phyloP scores from a whole-genome alignment of 2,329 filamentous ascomycete species.

The Ceratocystis variospora region DNA sequence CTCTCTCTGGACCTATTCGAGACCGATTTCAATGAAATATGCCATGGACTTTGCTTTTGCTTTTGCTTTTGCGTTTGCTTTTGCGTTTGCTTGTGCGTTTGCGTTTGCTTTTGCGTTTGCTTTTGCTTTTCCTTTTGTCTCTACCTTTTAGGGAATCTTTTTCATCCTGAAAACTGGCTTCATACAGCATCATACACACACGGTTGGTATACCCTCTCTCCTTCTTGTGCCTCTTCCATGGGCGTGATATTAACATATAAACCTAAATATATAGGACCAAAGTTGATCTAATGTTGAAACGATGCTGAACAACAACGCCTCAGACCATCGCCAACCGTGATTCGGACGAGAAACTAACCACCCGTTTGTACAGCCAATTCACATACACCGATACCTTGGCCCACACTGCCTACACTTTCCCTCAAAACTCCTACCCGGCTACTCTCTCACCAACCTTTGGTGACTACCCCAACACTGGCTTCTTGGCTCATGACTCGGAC shows the following conservation, averaged over 20 bases:
- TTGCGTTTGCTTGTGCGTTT: not conserved
- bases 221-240: not conserved
- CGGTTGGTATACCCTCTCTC: constrained; percentile 13
- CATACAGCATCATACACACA: constrained; percentile 10
- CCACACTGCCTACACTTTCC: constrained; percentile 11
- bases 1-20: too few relatives aligned
- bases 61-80: not conserved
- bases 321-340: not conserved
- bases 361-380: constrained; percentile 2
- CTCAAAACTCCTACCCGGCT: constrained; percentile 7
- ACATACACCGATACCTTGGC: constrained; percentile 13
- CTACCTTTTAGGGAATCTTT: not conserved
- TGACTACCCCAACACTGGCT: constrained; percentile 8
- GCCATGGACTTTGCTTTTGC: constrained; percentile 7
- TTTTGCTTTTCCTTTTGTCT: not conserved
- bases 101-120: not conserved
- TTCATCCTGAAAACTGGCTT: constrained; percentile 12
- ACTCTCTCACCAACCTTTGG: constrained; percentile 3
- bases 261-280: constrained; percentile 11
- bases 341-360: constrained; percentile 15
- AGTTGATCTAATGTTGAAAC: constrained; percentile 13
- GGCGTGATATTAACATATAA: constrained; percentile 1
- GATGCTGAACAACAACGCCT: constrained; percentile 7
- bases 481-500: not conserved
- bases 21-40: not conserved